Evolutionary conservation across 1,139 yeast species (phyloP).

Genomic region (Sugiyamaella pinicola): DNA sequence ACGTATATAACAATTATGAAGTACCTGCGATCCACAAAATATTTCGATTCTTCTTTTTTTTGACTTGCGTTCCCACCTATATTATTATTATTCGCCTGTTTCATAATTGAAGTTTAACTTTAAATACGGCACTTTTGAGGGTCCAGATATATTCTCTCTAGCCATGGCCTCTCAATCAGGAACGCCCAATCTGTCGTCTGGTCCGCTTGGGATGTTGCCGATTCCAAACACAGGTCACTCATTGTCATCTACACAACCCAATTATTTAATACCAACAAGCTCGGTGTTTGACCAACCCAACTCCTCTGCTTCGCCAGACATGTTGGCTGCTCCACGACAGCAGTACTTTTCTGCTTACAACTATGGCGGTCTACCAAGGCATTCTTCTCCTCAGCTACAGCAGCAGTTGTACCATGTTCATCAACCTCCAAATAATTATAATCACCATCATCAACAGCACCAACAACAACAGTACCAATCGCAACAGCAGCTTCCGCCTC

Average conservation of each 20-base stretch:
- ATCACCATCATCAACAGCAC: slow-evolving; percentile 8
- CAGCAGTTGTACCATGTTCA: background rate
- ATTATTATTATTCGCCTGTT: slow-evolving; percentile 1
- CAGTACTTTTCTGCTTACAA: slow-evolving; percentile 6
- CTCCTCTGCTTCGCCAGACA: slow-evolving; percentile 11
- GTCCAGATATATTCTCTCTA: background rate
- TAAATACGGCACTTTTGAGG: no score
- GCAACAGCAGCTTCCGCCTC: background rate
- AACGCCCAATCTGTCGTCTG: slow-evolving; percentile 5
- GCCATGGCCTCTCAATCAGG: slow-evolving; percentile 10
- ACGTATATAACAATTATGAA: slow-evolving; percentile 2
- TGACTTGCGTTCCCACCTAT: background rate
- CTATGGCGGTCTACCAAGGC: slow-evolving; percentile 14
- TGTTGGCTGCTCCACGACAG: slow-evolving; percentile 16
- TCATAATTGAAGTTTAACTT: background rate
- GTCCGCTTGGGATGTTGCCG: slow-evolving; percentile 10
- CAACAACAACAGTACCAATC: slow-evolving; percentile 11
- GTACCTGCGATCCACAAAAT: slow-evolving; percentile 7
- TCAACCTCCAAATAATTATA: no score
- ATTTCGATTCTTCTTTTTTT: slow-evolving; percentile 1
- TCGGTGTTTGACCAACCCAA: slow-evolving; percentile 14
- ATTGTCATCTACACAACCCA: background rate
- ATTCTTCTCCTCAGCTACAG: slow-evolving; percentile 13
- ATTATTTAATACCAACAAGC: background rate
- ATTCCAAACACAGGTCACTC: background rate